Evolutionary conservation across 2,329 filamentous ascomycete genomes (phyloP).

Genomic region (Cercospora sp.): DNA sequence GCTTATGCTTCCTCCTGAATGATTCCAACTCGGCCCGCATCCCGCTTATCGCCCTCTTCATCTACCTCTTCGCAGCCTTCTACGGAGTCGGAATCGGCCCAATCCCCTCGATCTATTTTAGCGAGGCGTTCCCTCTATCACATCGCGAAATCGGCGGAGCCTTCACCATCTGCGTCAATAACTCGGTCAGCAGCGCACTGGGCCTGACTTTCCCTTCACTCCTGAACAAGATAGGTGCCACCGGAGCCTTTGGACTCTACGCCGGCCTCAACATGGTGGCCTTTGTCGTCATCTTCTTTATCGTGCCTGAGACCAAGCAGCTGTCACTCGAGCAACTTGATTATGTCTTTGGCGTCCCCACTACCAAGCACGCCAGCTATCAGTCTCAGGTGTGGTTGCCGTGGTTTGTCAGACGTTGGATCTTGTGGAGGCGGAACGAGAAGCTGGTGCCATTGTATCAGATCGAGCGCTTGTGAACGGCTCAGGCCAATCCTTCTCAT

Average conservation of each 20-base stretch:
- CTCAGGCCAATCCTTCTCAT: background rate
- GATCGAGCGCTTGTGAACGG: background rate
- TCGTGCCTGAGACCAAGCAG: conserved; percentile 49
- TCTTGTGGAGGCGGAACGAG: conserved; percentile 10
- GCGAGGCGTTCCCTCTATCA: conserved; percentile 39
- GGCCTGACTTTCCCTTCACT: conserved; percentile 53
- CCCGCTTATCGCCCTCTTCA: conserved; percentile 36
- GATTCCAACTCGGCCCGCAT: conserved; percentile 37
- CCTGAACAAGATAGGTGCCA: conserved; percentile 49
- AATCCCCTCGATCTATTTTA: conserved; percentile 37
- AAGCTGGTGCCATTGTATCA: conserved; percentile 13
- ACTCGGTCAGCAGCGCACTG: conserved; percentile 52
- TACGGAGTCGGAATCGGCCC: conserved; percentile 35
- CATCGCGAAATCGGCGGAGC: conserved; percentile 37
- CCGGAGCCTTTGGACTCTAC: conserved; percentile 64
- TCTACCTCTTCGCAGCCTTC: conserved; percentile 35
- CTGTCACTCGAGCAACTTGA: conserved; percentile 50
- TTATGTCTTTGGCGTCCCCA: conserved; percentile 44
- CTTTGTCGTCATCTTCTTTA: conserved; percentile 64
- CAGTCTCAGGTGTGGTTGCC: conserved; percentile 11
- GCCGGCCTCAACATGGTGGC: conserved; percentile 59
- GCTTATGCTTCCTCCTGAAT: conserved; percentile 56
- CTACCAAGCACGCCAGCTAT: conserved; percentile 15
- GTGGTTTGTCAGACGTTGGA: conserved; percentile 13
- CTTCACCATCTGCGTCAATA: conserved; percentile 36